These are phyloP conservation scores for Dactylonectria estremocensis DNA, from an alignment of 2,329 filamentous ascomycete genomes.

Conservation along the genomic window DNA sequence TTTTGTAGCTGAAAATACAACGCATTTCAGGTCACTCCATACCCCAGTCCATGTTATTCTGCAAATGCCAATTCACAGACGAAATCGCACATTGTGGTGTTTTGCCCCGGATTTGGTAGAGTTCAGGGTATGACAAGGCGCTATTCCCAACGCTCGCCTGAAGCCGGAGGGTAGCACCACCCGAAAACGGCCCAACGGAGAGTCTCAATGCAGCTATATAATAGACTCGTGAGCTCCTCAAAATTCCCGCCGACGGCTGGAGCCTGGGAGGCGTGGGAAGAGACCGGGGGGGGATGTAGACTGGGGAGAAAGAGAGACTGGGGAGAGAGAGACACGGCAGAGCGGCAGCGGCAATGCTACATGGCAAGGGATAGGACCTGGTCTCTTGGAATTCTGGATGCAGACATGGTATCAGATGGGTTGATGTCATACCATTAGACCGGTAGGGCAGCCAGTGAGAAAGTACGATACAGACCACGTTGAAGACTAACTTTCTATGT, in stretches of 20 bases:
- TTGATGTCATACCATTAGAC: neutral
- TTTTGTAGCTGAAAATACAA: constrained; percentile 6
- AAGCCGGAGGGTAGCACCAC: neutral
- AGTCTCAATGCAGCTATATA: neutral
- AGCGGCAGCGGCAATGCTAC: too few species aligned
- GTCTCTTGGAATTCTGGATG: neutral
- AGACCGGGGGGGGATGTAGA: too few species aligned
- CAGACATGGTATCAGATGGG: neutral
- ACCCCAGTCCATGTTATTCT: neutral
- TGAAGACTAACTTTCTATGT: neutral
- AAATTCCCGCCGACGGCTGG: neutral
- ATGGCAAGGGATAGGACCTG: too few species aligned
- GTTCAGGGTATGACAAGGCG: neutral
- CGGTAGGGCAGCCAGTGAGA: neutral
- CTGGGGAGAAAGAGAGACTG: too few species aligned
- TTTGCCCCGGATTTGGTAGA: neutral
- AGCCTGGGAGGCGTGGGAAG: too few species aligned
- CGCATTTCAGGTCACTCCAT: too few species aligned
- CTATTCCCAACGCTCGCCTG: neutral
- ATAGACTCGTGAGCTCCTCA: neutral
- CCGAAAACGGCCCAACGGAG: constrained; percentile 2
- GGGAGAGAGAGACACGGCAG: too few species aligned
- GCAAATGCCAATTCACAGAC: neutral
- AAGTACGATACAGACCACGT: neutral
- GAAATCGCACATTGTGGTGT: neutral